Percentiles rank a stretch among this genome's conserved stretches.
These are phyloP conservation scores for Cercospora sp. DNA, from an alignment of 2,329 filamentous ascomycete species.

Conservation along the genomic window DNA sequence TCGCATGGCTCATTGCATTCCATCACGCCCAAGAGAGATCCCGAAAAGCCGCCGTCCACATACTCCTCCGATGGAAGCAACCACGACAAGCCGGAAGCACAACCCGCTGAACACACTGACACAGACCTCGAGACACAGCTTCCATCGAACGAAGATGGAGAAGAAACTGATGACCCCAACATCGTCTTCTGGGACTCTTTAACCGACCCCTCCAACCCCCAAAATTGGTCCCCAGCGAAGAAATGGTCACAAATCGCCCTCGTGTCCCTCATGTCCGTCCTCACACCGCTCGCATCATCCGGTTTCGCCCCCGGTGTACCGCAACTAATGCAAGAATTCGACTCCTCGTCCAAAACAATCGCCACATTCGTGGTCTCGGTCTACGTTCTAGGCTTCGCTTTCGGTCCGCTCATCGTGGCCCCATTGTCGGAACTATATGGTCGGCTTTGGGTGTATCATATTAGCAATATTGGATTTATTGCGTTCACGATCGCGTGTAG, in stretches of 20 bases:
- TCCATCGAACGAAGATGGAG: not conserved
- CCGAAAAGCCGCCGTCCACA: not conserved
- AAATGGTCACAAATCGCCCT: constrained; percentile 52
- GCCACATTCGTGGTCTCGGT: constrained; percentile 67
- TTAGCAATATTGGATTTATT: constrained; percentile 37
- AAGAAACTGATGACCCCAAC: constrained; percentile 46
- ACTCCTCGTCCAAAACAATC: constrained; percentile 53
- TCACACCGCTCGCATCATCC: constrained; percentile 55
- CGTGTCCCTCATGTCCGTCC: constrained; percentile 53
- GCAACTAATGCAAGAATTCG: constrained; percentile 63
- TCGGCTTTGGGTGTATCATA: constrained; percentile 34
- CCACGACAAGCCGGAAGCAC: not conserved
- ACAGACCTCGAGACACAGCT: constrained; percentile 8
- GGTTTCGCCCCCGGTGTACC: constrained; percentile 71
- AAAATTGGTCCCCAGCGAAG: constrained; percentile 57
- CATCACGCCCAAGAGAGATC: not conserved
- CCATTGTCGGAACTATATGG: constrained; percentile 44
- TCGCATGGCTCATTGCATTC: not conserved
- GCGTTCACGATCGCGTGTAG: constrained; percentile 38
- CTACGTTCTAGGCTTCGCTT: constrained; percentile 57
- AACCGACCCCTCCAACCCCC: constrained; percentile 56
- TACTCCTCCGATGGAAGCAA: not conserved
- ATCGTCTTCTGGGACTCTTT: constrained; percentile 62
- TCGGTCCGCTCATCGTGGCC: constrained; percentile 48
- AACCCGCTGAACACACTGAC: not conserved